A percentile compares a stretch with the other conserved stretches of the same genome.
These are phyloP conservation scores for Saussurea involucrata DNA, from an alignment of 129 eudicot species.

Conservation along the genomic window DNA sequence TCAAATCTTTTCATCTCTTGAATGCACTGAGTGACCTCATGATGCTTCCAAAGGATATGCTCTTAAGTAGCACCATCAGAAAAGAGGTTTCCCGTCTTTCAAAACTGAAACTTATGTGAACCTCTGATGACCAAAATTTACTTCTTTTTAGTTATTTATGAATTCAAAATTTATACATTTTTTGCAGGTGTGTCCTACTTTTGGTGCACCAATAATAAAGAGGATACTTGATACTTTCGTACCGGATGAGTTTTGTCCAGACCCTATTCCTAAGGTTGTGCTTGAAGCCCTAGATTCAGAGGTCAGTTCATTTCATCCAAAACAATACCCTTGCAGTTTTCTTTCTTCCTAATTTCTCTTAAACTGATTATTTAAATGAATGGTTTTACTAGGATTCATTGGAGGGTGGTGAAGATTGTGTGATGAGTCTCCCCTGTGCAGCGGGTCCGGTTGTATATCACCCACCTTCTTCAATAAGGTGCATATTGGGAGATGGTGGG, in stretches of 20 bases:
- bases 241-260: conserved; percentile 93
- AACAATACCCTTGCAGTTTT: background rate
- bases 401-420: conserved; percentile 42
- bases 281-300: conserved; percentile 68
- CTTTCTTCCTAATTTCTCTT: background rate
- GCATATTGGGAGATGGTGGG: conserved; percentile 40
- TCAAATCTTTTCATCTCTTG: conserved; percentile 68
- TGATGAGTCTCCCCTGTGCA: conserved; percentile 53
- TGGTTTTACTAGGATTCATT: conserved; percentile 43
- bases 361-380: background rate
- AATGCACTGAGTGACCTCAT: conserved; percentile 92
- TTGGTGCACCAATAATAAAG: conserved; percentile 63
- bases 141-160: background rate
- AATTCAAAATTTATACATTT: background rate
- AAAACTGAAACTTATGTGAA: background rate
- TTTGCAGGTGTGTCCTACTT: conserved; percentile 77
- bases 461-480: conserved; percentile 50
- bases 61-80: conserved; percentile 60
- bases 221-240: conserved; percentile 62
- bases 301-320: conserved; percentile 52
- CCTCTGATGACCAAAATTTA: background rate
- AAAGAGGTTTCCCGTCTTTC: conserved; percentile 57
- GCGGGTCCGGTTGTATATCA: conserved; percentile 57
- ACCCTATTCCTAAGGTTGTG: conserved; percentile 61
- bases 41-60: conserved; percentile 99